phyloP scores from a whole-genome alignment of 2,329 filamentous ascomycete genomes.

The Colletotrichum magnum region DNA sequence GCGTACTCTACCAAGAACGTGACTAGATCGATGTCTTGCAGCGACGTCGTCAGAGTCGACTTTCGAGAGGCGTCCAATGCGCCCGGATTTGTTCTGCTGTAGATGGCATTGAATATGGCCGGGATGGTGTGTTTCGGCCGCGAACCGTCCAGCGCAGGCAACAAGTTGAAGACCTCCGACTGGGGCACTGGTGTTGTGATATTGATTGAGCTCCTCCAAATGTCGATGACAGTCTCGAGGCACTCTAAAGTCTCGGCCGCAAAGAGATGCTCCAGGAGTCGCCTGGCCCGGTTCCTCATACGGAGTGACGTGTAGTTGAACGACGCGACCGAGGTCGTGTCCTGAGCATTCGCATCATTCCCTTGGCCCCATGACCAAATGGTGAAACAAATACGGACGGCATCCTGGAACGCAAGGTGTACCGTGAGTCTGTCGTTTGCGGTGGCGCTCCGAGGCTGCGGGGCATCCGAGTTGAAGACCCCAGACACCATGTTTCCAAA shows the following conservation, averaged over 20 bases:
- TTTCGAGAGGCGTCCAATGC: conserved; percentile 85
- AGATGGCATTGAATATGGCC: conserved; percentile 95
- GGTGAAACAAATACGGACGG: conserved; percentile 89
- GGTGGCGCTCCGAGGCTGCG: conserved; percentile 84
- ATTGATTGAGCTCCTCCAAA: conserved; percentile 76
- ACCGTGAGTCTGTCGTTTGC: conserved; percentile 95
- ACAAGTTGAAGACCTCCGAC: conserved; percentile 82
- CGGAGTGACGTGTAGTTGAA: conserved; percentile 92
- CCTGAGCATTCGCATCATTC: conserved; percentile 70
- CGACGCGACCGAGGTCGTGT: conserved; percentile 80
- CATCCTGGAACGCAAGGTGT: conserved; percentile 95
- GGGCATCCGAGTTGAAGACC: conserved; percentile 85
- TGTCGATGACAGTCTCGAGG: conserved; percentile 88
- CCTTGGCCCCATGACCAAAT: conserved; percentile 95
- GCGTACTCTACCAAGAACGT: conserved; percentile 93
- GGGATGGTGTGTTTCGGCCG: conserved; percentile 93
- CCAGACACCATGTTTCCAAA: conserved; percentile 96
- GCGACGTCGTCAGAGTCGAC: conserved; percentile 88
- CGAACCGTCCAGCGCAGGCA: conserved; percentile 92
- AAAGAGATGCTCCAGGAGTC: conserved; percentile 93
- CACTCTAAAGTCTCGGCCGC: conserved; percentile 93
- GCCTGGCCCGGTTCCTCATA: conserved; percentile 89
- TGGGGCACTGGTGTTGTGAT: conserved; percentile 64
- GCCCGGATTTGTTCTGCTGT: conserved; percentile 89
- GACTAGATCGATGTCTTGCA: conserved; percentile 87